These are phyloP conservation scores for Tuber umbilicatum DNA, from an alignment of 495 filamentous ascomycete species.

Conservation along the genomic window DNA sequence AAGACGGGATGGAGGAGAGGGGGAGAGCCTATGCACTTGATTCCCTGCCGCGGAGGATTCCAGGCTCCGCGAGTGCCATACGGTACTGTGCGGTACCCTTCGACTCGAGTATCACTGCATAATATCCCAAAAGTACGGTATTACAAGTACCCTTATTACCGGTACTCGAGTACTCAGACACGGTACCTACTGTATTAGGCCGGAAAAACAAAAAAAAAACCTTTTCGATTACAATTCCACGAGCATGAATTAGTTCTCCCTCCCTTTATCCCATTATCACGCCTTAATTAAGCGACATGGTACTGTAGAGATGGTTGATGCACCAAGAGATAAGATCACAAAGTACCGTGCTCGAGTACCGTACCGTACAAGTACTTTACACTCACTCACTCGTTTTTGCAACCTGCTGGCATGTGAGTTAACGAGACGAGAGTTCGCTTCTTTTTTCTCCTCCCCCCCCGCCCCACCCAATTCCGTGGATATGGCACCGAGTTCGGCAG, in stretches of 20 bases:
- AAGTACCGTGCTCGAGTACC: too few species aligned
- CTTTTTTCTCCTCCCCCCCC: background rate
- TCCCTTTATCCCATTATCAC: background rate
- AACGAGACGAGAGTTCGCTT: background rate
- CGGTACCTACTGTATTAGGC: too few species aligned
- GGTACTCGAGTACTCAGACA: too few species aligned
- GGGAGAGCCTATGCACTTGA: too few species aligned
- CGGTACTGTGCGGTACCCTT: too few species aligned
- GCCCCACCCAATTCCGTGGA: background rate
- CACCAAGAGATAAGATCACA: background rate
- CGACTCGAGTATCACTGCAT: too few species aligned
- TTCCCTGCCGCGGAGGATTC: too few species aligned
- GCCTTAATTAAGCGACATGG: background rate
- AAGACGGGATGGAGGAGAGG: background rate
- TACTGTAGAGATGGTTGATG: background rate
- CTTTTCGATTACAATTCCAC: background rate
- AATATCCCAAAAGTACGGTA: too few species aligned
- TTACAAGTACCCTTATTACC: too few species aligned
- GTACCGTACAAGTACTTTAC: too few species aligned
- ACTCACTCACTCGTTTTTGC: background rate
- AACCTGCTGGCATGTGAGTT: background rate
- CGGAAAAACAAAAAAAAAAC: too few species aligned
- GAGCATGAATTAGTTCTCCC: background rate
- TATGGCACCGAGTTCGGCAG: background rate
- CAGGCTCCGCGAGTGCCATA: too few species aligned